Percentiles rank a stretch among this genome's conserved stretches.
Evolutionary conservation across 768 basidiomycete genomes (phyloP).

Genomic region (Pleurotus giganteus): DNA sequence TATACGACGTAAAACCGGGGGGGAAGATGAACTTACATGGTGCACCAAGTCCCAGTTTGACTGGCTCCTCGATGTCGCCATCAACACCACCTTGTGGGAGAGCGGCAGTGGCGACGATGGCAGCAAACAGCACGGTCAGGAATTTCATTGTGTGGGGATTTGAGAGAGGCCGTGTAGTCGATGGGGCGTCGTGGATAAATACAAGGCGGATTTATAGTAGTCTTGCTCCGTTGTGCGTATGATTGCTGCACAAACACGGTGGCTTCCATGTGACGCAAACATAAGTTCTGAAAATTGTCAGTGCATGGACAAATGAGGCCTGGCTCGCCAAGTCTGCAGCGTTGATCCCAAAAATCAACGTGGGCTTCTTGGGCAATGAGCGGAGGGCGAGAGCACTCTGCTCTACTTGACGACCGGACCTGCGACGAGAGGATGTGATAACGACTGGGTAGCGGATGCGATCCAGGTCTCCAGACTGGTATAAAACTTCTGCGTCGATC

Average conservation of each 20-base stretch:
- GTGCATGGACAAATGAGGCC: too few relatives aligned
- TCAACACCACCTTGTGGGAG: neutral
- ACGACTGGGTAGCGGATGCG: too few relatives aligned
- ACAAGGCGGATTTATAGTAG: neutral
- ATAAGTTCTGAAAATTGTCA: too few relatives aligned
- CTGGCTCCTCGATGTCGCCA: slow-evolving; percentile 4
- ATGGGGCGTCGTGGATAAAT: neutral
- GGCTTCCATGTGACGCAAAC: too few relatives aligned
- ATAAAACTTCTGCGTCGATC: too few relatives aligned
- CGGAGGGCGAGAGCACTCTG: too few relatives aligned
- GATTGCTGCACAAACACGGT: neutral
- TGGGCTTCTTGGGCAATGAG: too few relatives aligned
- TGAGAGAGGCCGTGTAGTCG: neutral
- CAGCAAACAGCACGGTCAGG: neutral
- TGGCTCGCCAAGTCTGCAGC: too few relatives aligned
- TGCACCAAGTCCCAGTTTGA: slow-evolving; percentile 2
- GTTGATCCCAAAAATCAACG: too few relatives aligned
- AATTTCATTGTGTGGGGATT: neutral
- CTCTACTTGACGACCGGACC: too few relatives aligned
- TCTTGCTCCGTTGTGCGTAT: neutral
- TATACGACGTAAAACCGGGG: neutral
- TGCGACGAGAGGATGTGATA: too few relatives aligned
- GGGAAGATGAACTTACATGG: neutral
- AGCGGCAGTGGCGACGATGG: neutral
- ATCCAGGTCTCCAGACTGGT: too few relatives aligned